Conservation (phyloP, 306 rosid species). For the Quercus suber region DNA sequence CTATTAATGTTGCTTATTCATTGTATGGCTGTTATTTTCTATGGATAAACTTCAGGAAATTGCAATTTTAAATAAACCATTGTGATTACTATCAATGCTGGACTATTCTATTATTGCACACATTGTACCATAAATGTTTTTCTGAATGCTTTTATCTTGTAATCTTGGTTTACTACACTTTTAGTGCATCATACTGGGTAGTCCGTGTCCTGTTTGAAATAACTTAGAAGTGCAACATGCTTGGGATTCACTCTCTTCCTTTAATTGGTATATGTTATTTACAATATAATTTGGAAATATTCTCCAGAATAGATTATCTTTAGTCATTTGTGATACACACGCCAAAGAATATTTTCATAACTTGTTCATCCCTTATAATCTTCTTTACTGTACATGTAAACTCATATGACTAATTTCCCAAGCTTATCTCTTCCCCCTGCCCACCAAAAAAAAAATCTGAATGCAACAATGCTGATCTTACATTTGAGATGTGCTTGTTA, state of each 20-base stretch:
- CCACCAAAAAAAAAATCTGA: not conserved
- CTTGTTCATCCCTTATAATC: not conserved
- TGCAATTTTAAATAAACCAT: not conserved
- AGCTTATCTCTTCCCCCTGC: not conserved
- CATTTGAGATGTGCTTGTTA: constrained; percentile 19
- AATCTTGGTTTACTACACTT: not conserved
- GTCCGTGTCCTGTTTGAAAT: not conserved
- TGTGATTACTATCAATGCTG: not conserved
- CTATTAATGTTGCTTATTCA: not conserved
- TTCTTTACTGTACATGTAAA: not conserved
- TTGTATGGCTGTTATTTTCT: not conserved
- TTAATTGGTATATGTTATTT: not conserved
- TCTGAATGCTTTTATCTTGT: not conserved
- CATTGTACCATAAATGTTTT: not conserved
- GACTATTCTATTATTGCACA: not conserved
- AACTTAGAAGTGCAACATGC: not conserved
- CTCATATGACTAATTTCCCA: not conserved
- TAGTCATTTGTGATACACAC: too few relatives aligned
- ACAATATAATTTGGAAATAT: too few relatives aligned
- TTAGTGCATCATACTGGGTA: not conserved
- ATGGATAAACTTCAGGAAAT: not conserved
- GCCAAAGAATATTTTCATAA: not conserved
- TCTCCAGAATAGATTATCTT: too few relatives aligned
- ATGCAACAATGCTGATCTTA: not conserved
- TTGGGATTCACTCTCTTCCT: not conserved